Percentiles rank a stretch among this genome's conserved stretches.
Conservation (phyloP, 768 basidiomycete genomes). For the Lactarius trivialis region DNA sequence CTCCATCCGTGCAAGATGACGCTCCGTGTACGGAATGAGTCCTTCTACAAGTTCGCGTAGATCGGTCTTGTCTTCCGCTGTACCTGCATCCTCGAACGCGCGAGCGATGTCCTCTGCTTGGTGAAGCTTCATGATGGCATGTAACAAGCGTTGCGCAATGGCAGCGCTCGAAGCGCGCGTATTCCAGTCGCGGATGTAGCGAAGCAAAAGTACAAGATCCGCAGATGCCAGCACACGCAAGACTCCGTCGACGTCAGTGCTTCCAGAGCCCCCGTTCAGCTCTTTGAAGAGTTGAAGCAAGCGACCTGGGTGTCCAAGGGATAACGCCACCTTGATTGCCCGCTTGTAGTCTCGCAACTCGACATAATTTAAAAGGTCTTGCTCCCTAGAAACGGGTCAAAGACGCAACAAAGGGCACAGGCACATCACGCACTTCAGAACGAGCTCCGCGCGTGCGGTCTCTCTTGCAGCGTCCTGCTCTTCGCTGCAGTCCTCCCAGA, state of each 20-base stretch:
- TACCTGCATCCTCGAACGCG: slow-evolving; percentile 41
- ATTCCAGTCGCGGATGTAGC: slow-evolving; percentile 89
- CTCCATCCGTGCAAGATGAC: slow-evolving; percentile 82
- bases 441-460: slow-evolving; percentile 60
- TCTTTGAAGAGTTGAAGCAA: slow-evolving; percentile 72
- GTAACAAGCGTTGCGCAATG: slow-evolving; percentile 79
- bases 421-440: slow-evolving; percentile 61
- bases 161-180: slow-evolving; percentile 82
- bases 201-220: slow-evolving; percentile 76
- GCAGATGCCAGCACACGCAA: slow-evolving; percentile 60
- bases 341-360: slow-evolving; percentile 81
- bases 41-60: slow-evolving; percentile 77
- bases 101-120: slow-evolving; percentile 65
- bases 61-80: slow-evolving; percentile 22
- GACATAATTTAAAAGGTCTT: slow-evolving; percentile 91
- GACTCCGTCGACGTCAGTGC: slow-evolving; percentile 71
- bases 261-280: slow-evolving; percentile 46
- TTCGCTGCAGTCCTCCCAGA: slow-evolving; percentile 95
- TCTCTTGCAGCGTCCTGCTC: slow-evolving; percentile 73
- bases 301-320: slow-evolving; percentile 90
- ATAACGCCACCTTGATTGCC: slow-evolving; percentile 86
- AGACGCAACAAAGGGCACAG: neutral
- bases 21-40: slow-evolving; percentile 89
- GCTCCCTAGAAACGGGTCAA: slow-evolving; percentile 57
- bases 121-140: slow-evolving; percentile 73